Percentiles rank a stretch among this genome's conserved stretches.
Conservation (phyloP, 805 yeast species). For the Candida fluviatilis region DNA sequence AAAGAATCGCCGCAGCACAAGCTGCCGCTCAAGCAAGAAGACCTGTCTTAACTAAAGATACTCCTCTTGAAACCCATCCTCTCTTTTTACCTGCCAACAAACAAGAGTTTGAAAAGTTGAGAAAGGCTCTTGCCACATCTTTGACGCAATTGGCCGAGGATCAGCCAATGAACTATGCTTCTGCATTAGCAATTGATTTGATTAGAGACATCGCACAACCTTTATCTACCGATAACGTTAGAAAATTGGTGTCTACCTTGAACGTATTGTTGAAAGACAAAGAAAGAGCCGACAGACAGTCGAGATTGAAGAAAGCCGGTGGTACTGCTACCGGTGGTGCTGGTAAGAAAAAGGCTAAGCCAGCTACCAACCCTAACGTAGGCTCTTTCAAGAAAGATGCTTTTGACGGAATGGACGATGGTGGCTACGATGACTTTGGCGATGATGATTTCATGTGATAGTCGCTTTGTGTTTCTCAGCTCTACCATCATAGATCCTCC, state of each 20-base stretch:
- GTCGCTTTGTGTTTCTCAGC: not conserved
- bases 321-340: conserved; percentile 91
- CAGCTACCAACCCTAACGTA: conserved; percentile 59
- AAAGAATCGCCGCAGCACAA: conserved; percentile 44
- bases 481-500: not conserved
- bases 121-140: conserved; percentile 20
- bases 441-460: conserved; percentile 80
- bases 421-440: conserved; percentile 55
- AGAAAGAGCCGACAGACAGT: conserved; percentile 85
- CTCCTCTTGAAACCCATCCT: conserved; percentile 74
- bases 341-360: conserved; percentile 91
- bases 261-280: conserved; percentile 80
- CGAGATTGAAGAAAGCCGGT: conserved; percentile 74
- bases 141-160: conserved; percentile 43
- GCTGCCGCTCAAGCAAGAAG: conserved; percentile 29
- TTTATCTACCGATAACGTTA: conserved; percentile 70
- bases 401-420: conserved; percentile 49
- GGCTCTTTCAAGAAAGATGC: conserved; percentile 61
- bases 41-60: conserved; percentile 46
- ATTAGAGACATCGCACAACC: conserved; percentile 83
- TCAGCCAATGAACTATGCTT: conserved; percentile 64
- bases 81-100: conserved; percentile 78
- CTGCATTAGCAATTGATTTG: conserved; percentile 76
- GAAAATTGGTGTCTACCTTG: conserved; percentile 83
- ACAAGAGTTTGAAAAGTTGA: conserved; percentile 59